phyloP scores from a whole-genome alignment of 1,284 basidiomycete species.

The Trichosporon asahii region DNA sequence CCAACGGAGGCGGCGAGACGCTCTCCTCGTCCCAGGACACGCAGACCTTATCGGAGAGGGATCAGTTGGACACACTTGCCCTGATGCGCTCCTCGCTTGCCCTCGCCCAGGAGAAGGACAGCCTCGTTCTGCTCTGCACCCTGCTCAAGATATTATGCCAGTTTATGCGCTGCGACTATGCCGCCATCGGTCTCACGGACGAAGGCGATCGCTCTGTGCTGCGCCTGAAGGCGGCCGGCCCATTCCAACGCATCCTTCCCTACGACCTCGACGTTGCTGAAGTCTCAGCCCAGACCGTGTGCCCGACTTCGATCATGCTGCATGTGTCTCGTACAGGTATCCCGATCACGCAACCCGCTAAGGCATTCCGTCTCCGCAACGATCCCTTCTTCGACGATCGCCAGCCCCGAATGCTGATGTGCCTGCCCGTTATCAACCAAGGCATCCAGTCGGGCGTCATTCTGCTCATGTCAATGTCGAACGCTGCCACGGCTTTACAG shows the following conservation, averaged over 20 bases:
- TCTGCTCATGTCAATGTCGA: constrained; percentile 32
- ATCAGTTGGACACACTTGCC: constrained; percentile 24
- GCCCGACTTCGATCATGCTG: constrained; percentile 36
- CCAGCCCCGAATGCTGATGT: constrained; percentile 32
- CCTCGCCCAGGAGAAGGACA: constrained; percentile 40
- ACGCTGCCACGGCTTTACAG: constrained; percentile 25
- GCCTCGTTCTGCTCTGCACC: constrained; percentile 33
- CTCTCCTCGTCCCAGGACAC: constrained; percentile 10
- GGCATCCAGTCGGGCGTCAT: constrained; percentile 37
- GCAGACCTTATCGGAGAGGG: neutral
- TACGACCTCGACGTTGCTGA: constrained; percentile 34
- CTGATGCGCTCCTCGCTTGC: constrained; percentile 41
- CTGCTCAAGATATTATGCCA: constrained; percentile 40
- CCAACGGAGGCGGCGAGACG: neutral
- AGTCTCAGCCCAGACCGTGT: constrained; percentile 25
- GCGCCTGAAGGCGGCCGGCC: constrained; percentile 36
- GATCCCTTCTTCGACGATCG: constrained; percentile 37
- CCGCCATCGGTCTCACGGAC: constrained; percentile 37
- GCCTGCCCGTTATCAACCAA: constrained; percentile 39
- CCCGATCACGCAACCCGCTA: constrained; percentile 26
- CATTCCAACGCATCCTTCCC: constrained; percentile 31
- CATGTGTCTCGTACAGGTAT: constrained; percentile 38
- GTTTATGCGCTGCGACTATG: constrained; percentile 40
- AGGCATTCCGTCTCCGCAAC: constrained; percentile 24
- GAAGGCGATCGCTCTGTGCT: constrained; percentile 27